Base-by-base conservation (phyloP, 2,329 filamentous ascomycete genomes). In the Fusarium piperis region DNA sequence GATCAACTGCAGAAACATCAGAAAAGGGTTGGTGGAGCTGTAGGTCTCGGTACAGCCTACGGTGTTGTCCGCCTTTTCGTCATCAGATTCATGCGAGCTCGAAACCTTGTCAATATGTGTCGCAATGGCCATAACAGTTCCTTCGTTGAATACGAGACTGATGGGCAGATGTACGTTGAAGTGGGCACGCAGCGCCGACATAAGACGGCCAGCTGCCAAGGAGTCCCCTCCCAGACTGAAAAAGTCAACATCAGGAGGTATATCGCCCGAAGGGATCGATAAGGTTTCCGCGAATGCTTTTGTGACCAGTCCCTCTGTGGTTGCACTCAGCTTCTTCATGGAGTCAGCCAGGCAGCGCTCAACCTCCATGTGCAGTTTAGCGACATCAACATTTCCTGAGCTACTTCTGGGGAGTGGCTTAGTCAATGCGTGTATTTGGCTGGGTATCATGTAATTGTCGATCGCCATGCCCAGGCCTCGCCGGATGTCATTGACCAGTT, bases 151-250 rank as follows among this genome's bases (percentile, higher is more conserved):
- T 5, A 89, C 80, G 13, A 85, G 75, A 62, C 85, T 84, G 64
- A 88, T 86, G 0, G 86, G 84, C 1, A 89, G 78, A 20, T 84
- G 81, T 1, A 87, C 79, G 20, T 81, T 78, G 65, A 88, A 87
- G 56, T 85, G 81, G 30, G 80, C 81, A n/a, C 87, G 83, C 5
- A 89, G 80, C 2, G 80, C 78, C 1, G 87, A 88, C 8, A 88
- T 78, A 1, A 90, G 81, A 35, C 82, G 82, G 3, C 87, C 88
- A 33, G 87, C 87, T 20, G 81, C 81, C 52, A 90, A 80, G 36
- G 86, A 88, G 71, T 89, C 86, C 18, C 88, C 87, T 7, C 87
- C 87, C 16, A 87, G 80, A 13, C 81, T 80, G 71, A 88, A 88
- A 72, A 88, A 88, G 73, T 88, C 85, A 0, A 84, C 83, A 2